These are phyloP conservation scores for Russula griseocarnosa DNA, from an alignment of 768 basidiomycete genomes.

Conservation along the genomic window DNA sequence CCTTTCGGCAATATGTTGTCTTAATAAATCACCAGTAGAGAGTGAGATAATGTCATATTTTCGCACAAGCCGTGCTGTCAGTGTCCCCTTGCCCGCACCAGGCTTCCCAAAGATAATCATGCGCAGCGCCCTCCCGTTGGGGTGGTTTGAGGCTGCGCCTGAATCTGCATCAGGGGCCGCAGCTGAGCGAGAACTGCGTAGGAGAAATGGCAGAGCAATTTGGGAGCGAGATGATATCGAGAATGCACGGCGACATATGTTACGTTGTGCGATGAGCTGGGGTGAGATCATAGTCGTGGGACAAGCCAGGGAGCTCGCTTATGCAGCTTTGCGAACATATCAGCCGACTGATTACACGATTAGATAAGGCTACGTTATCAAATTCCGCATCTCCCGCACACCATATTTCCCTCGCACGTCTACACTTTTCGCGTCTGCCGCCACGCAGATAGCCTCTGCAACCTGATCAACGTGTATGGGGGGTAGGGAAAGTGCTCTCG, in stretches of 20 bases:
- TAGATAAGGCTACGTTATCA: slow-evolving; percentile 43
- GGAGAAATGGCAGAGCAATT: slow-evolving; percentile 49
- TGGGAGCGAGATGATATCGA: slow-evolving; percentile 34
- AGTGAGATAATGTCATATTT: slow-evolving; percentile 77
- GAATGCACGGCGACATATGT: slow-evolving; percentile 32
- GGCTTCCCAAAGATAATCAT: slow-evolving; percentile 80
- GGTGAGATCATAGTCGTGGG: slow-evolving; percentile 19
- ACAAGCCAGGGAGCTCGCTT: neutral
- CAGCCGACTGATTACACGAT: slow-evolving; percentile 16
- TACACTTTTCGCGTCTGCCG: slow-evolving; percentile 44
- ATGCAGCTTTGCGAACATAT: neutral
- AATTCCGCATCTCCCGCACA: slow-evolving; percentile 66
- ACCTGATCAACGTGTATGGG: slow-evolving; percentile 97
- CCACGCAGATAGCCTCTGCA: slow-evolving; percentile 73
- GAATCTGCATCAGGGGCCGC: slow-evolving; percentile 21
- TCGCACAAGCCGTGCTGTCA: slow-evolving; percentile 66
- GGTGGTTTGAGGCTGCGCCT: slow-evolving; percentile 15
- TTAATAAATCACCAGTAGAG: slow-evolving; percentile 80
- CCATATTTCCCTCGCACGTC: slow-evolving; percentile 62
- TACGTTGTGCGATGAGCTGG: slow-evolving; percentile 18
- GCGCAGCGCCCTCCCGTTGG: slow-evolving; percentile 40
- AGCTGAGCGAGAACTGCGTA: slow-evolving; percentile 23
- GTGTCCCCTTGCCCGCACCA: slow-evolving; percentile 84
- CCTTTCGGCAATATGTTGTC: slow-evolving; percentile 76
- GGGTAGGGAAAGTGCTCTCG: slow-evolving; percentile 76